Percentiles rank a stretch among this genome's conserved stretches.
Conservation (phyloP, 495 filamentous ascomycete genomes). For the Annulohypoxylon maeteangense region DNA sequence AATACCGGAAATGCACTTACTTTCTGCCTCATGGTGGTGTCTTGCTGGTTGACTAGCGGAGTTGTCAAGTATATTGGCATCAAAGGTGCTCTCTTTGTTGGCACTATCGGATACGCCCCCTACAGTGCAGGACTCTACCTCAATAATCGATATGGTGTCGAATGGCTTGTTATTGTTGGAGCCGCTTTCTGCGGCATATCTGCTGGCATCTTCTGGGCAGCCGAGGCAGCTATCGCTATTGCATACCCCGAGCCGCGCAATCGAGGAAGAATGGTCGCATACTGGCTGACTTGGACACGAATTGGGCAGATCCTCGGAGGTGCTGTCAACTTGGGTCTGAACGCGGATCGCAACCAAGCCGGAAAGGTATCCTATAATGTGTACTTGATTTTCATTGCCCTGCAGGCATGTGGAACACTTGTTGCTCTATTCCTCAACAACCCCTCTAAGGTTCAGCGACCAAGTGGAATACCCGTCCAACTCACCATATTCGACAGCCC, state of each 20-base stretch:
- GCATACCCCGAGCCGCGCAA: conserved; percentile 72
- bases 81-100: conserved; percentile 71
- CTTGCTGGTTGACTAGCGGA: conserved; percentile 65
- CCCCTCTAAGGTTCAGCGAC: conserved; percentile 65
- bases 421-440: conserved; percentile 64
- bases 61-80: conserved; percentile 70
- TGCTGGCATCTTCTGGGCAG: conserved; percentile 74
- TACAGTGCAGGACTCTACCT: conserved; percentile 73
- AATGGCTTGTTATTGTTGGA: conserved; percentile 72
- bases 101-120: conserved; percentile 72
- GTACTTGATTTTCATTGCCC: conserved; percentile 68
- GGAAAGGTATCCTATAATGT: conserved; percentile 72
- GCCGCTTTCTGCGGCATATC: conserved; percentile 72
- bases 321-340: conserved; percentile 70
- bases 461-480: conserved; percentile 64
- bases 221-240: conserved; percentile 72
- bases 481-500: conserved; percentile 60
- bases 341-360: conserved; percentile 60
- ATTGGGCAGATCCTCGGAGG: conserved; percentile 72
- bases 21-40: conserved; percentile 73
- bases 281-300: conserved; percentile 71
- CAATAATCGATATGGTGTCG: conserved; percentile 71
- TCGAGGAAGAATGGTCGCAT: conserved; percentile 67
- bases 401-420: conserved; percentile 67
- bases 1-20: conserved; percentile 76